Evolutionary conservation across 768 basidiomycete species (phyloP), one percentile per base, ranked within the genome.

Genomic region (Suillus variegatus): DNA sequence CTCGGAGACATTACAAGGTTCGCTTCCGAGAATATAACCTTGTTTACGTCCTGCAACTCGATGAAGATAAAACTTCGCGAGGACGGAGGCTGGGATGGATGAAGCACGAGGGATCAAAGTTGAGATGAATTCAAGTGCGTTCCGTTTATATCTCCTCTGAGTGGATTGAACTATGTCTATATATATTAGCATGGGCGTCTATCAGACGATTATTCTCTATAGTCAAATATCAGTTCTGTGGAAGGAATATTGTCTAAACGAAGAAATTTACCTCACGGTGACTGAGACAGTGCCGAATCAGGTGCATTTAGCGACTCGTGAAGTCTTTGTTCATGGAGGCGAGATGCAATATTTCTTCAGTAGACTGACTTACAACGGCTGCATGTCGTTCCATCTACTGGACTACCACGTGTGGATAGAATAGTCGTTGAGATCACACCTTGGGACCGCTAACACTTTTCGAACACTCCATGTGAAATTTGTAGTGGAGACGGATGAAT

Each of bases 231-330:
- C 32, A 67, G 61, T 40, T 36, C 61, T 36, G 56, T 22, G 36
- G 46, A 41, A 16, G 8, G 41, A 13, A 62, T 32, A 38, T 43
- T 47, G 22, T 3, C 32, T 49, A 64, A 49, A 13, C n/a, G 6
- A 6, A 18, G 18, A 60, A 22, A 67, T 84, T 72, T 75, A 92
- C 92, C 82, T 85, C 43, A 96, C 78, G 7, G 93, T 95, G 38
- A 96, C 97, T 4, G 89, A 90, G 63, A 99, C 93, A 28, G 97
- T 98, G 10, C 95, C 97, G 93, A 96, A 78, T 99, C n/a, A 22
- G 46, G 18, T 47, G 12, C 20, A 12, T 46, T 46, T 0, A 4
- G 2, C 20, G 20, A 44, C 44, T 44, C 20, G 18, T 44, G 6
- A 47, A 22, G n/a, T 22, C n/a, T 6, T 51, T 16, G 49, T 51